Conservation (phyloP, 108 stramenopile genomes). For the Fistulifera pelliculosa region DNA sequence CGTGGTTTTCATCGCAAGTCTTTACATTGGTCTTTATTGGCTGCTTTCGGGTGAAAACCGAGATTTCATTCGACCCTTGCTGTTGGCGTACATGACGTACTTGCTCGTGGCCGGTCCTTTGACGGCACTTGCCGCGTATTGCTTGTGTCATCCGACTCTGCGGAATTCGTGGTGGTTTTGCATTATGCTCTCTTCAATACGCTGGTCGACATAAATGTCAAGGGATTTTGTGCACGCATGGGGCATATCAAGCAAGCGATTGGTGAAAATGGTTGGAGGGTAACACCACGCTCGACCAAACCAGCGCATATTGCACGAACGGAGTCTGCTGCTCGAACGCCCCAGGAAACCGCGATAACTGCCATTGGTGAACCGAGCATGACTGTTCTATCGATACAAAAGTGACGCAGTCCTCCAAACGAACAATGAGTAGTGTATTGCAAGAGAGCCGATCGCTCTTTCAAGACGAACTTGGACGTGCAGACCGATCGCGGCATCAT, state of each 20-base stretch:
- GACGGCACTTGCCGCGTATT: not conserved
- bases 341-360: no score
- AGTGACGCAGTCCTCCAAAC: no score
- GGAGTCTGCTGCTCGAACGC: no score
- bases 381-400: no score
- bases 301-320: no score
- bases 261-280: constrained; percentile 1
- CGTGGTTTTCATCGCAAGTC: constrained; percentile 2
- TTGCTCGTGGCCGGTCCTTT: not conserved
- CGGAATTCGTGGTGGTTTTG: constrained; percentile 1
- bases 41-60: not conserved
- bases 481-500: no score
- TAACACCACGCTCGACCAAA: not conserved
- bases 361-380: no score
- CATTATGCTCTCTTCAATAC: not conserved
- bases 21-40: not conserved
- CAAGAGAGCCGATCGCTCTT: no score
- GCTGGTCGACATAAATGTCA: not conserved
- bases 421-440: no score
- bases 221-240: not conserved
- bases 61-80: not conserved
- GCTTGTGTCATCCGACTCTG: not conserved
- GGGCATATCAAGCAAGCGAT: not conserved
- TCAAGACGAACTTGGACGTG: no score
- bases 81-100: not conserved